Base-by-base conservation (phyloP, 257 asterid genomes). In the Rehmannia glutinosa region DNA sequence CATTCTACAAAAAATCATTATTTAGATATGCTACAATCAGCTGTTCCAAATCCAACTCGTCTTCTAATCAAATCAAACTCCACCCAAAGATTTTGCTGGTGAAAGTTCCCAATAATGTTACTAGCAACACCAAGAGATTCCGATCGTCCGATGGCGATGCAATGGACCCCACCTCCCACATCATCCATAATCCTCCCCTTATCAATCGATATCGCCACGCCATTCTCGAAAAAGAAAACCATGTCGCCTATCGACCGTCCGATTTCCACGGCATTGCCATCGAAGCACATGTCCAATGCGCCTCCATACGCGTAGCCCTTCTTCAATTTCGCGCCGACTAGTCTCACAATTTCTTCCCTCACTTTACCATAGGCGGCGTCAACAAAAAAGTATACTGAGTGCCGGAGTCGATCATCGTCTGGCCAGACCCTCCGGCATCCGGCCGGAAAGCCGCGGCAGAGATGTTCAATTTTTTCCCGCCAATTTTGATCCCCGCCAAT, bases 361-460 rank as follows among this genome's bases (percentile, higher is more conserved):
- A 88, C 82, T 61, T 67, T 82, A 0, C 35, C 51, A 25, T 88
- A 88, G 0, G 96, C 95, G 0, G 78, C 88, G 3, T 79, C 90
- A 42, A 82, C 96, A 5, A 88, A 1, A 82, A 84, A 0, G 96
- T 88, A 62, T 88, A 88, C 15, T 86, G 87, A 0, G 96, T 86
- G 30, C 94, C 96, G 8, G 96, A 88, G 19, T 88, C 96, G 27
- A 88, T 70, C 67, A 88, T 86, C 52, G 95, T 88, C 73, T 88
- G 96, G 0, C 95, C 96, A 1, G 88, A 82, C 11, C 96, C 95
- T 6, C 88, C 85, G 0, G 86, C 84, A 53, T 86, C 79, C 0
- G 94, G 88, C 0, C 78, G 75, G 54, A 88, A 88, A 12, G 70
- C 86, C 3, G 81, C 15, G 5, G 21, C 54, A 0, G 91, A 15